Evolutionary conservation across 2,329 filamentous ascomycete genomes (phyloP).

Genomic region (Canariomyces notabilis): DNA sequence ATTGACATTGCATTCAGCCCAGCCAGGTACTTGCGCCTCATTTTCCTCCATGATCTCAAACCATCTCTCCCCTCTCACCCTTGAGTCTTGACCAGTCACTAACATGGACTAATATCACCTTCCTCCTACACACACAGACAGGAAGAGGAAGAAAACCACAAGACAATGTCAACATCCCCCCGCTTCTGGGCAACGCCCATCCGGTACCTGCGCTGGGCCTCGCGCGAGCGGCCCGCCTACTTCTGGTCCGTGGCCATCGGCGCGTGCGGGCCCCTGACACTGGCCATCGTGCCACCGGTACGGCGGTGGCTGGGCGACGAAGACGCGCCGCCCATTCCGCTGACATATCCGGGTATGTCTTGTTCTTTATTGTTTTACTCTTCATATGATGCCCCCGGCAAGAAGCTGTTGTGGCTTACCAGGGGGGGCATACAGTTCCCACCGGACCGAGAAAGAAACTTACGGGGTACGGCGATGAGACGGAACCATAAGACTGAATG

Average conservation of each 20-base stretch:
- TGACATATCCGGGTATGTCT: constrained; percentile 86
- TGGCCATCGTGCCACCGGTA: constrained; percentile 69
- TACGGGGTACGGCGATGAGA: constrained; percentile 56
- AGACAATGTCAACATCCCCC: constrained; percentile 60
- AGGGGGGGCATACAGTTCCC: constrained; percentile 55
- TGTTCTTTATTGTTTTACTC: not conserved
- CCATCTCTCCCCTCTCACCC: not conserved
- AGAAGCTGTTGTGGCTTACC: not conserved
- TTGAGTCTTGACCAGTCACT: not conserved
- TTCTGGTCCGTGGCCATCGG: constrained; percentile 83
- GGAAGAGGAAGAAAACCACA: constrained; percentile 21
- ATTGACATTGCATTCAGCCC: constrained; percentile 3
- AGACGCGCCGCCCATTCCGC: constrained; percentile 65
- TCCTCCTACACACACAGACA: not conserved
- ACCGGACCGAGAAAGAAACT: constrained; percentile 54
- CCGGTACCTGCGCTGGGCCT: constrained; percentile 82
- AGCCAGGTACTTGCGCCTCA: not conserved
- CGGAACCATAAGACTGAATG: constrained; percentile 17
- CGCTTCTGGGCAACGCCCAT: constrained; percentile 80
- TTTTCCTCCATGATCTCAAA: not conserved
- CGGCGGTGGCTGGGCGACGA: constrained; percentile 69
- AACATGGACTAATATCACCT: not conserved
- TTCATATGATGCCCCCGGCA: not conserved
- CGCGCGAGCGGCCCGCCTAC: constrained; percentile 82
- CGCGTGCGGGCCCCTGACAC: constrained; percentile 61